These are phyloP conservation scores for Globomyces sp. DNA, from an alignment of 371 early-diverging fungal species.

Conservation along the genomic window DNA sequence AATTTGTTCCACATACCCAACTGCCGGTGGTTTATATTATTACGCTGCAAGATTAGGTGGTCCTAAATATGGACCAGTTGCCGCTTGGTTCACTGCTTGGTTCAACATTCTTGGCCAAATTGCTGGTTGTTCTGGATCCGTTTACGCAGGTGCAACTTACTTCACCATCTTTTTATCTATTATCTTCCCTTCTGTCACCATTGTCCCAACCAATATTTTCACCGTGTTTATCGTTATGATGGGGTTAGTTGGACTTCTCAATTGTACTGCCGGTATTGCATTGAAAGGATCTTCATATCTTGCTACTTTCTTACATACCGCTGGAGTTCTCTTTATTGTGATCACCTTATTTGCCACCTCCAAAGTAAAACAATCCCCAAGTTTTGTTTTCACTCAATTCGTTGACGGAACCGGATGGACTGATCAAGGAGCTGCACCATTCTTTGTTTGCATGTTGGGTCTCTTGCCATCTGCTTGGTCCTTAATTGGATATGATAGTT, in stretches of 20 bases:
- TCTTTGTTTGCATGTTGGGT: slow-evolving; percentile 54
- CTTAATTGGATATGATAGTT: slow-evolving; percentile 71
- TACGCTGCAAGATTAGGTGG: slow-evolving; percentile 55
- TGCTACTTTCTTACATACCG: slow-evolving; percentile 32
- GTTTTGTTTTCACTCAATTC: slow-evolving; percentile 37
- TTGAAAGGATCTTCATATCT: slow-evolving; percentile 25
- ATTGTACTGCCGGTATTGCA: slow-evolving; percentile 24
- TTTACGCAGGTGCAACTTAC: slow-evolving; percentile 19
- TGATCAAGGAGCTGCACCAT: slow-evolving; percentile 12
- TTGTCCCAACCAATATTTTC: slow-evolving; percentile 30
- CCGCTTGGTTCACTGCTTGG: slow-evolving; percentile 36
- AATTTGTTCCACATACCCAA: slow-evolving; percentile 70
- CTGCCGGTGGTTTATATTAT: slow-evolving; percentile 68
- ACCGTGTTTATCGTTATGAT: slow-evolving; percentile 46
- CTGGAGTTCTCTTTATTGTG: slow-evolving; percentile 56
- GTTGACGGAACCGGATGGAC: slow-evolving; percentile 29
- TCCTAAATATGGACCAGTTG: slow-evolving; percentile 33
- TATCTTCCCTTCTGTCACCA: slow-evolving; percentile 14
- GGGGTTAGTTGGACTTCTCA: slow-evolving; percentile 48
- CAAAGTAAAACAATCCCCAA: slow-evolving; percentile 45
- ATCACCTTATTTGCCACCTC: slow-evolving; percentile 49
- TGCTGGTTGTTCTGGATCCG: slow-evolving; percentile 27
- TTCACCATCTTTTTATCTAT: slow-evolving; percentile 13
- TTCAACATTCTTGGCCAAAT: slow-evolving; percentile 33
- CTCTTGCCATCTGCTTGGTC: slow-evolving; percentile 59